These are phyloP conservation scores for Pleurotus djamor DNA, from an alignment of 768 basidiomycete species.

Conservation along the genomic window DNA sequence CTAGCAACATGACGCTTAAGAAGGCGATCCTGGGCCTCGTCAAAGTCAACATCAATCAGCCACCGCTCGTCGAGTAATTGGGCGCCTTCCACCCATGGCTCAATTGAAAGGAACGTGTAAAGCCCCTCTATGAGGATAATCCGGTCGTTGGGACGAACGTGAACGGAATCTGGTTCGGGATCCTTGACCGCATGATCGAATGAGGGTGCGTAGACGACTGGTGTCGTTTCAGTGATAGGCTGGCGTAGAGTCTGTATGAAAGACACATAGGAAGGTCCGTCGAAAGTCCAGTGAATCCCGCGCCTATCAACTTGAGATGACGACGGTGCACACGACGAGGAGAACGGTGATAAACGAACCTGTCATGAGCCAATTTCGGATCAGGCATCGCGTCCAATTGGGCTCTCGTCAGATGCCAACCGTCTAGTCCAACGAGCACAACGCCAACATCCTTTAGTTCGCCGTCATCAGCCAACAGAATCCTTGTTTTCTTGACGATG, in stretches of 20 bases:
- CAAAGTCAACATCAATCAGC: constrained; percentile 60
- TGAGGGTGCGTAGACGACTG: constrained; percentile 64
- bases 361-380: constrained; percentile 72
- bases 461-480: constrained; percentile 22
- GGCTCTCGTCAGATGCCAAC: constrained; percentile 86
- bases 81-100: constrained; percentile 71
- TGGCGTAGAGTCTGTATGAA: constrained; percentile 61
- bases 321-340: constrained; percentile 56
- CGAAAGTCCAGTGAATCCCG: constrained; percentile 92
- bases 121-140: constrained; percentile 88
- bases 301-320: constrained; percentile 39
- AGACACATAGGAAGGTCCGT: constrained; percentile 63
- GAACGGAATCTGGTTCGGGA: constrained; percentile 58
- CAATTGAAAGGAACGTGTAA: constrained; percentile 75
- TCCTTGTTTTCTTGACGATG: constrained; percentile 54
- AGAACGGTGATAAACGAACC: constrained; percentile 34
- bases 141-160: constrained; percentile 58
- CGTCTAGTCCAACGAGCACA: constrained; percentile 80
- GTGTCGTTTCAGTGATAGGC: constrained; percentile 15
- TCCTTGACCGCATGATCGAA: constrained; percentile 91
- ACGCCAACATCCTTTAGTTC: constrained; percentile 30
- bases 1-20: constrained; percentile 75
- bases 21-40: constrained; percentile 56
- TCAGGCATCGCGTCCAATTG: constrained; percentile 77
- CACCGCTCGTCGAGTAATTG: constrained; percentile 74